Base-by-base conservation (phyloP, 306 rosid genomes). In the Sesbania bispinosa region DNA sequence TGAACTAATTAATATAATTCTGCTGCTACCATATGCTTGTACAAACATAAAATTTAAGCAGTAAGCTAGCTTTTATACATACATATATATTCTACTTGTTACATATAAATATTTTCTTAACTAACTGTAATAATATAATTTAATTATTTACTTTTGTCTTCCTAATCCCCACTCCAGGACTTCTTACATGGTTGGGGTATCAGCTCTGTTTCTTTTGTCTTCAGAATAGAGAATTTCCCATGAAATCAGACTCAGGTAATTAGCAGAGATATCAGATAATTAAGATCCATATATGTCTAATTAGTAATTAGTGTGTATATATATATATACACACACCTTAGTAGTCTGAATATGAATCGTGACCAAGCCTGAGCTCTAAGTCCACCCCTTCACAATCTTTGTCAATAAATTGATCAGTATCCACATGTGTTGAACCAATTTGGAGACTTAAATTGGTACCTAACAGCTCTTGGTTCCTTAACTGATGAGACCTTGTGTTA, bases 301-400 rank as follows among this genome's bases (percentile, higher is more conserved):
- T n/a, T n/a, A n/a, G n/a, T n/a, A n/a, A n/a, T n/a, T n/a, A n/a
- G n/a, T n/a, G n/a, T n/a, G n/a, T n/a, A n/a, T n/a, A n/a, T n/a
- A n/a, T 30, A 3, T 3, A 3, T 30, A 30, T 30, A 1, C 10
- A 62, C 16, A 51, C 65, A 73, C 62, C 50, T 82, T 19, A 33
- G 36, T 32, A 62, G 18, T 43, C 53, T 21, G 39, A 74, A 53
- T 53, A 62, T 48, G 79, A 67, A 70, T 78, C 70, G 35, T 85
- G 85, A 50, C 93, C 93, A 29, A 90, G 84, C 48, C 94, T 89
- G 71, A 88, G 96, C 85, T 86, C 92, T 74, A 88, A 83, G 82
- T 90, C 92, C 33, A 90, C 75, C 35, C 87, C 71, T 26, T 86
- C 86, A 10, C 86, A 87, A 52, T 53, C 46, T 51, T 51, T 52